Evolutionary conservation across 192 early-diverging fungal genomes (phyloP), one percentile per base, ranked within the genome.

Genomic region (Piromyces finnis): DNA sequence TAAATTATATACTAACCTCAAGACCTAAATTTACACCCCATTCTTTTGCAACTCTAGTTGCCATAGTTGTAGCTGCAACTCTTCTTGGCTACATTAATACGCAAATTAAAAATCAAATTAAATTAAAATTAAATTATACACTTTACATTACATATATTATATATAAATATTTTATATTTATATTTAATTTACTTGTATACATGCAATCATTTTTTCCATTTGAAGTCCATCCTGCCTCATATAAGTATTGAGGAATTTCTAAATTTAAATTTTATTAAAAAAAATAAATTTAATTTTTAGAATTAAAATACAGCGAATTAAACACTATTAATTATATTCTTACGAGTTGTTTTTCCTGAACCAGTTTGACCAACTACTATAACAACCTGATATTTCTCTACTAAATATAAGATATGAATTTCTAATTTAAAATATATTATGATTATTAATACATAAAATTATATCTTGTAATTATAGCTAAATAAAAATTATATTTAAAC

Each of bases 271-370:
- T 14, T 14, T 22, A 51, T 39, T 37, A 68, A 17, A 22, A 22
- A 22, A 15, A 51, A 51, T 22, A n/a, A n/a, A n/a, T n/a, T n/a
- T n/a, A n/a, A n/a, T n/a, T n/a, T n/a, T n/a, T n/a, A n/a, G n/a
- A n/a, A n/a, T n/a, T n/a, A n/a, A n/a, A n/a, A n/a, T n/a, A n/a
- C n/a, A n/a, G n/a, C n/a, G n/a, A n/a, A n/a, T n/a, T n/a, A n/a
- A n/a, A n/a, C n/a, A n/a, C n/a, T n/a, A n/a, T n/a, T n/a, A n/a
- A n/a, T n/a, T 68, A 29, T 26, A n/a, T 6, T 79, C 88, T 78
- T 89, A 93, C 92, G 93, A 37, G 94, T 95, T 7, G 94, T 92
- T 84, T 95, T 95, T 68, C 94, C 94, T 28, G 88, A 93, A 26
- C 94, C 94, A 16, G 94, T 95, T 80, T 92, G 89, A 5, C 93